phyloP scores from a whole-genome alignment of 345 rosid species.

The Salix caprea region DNA sequence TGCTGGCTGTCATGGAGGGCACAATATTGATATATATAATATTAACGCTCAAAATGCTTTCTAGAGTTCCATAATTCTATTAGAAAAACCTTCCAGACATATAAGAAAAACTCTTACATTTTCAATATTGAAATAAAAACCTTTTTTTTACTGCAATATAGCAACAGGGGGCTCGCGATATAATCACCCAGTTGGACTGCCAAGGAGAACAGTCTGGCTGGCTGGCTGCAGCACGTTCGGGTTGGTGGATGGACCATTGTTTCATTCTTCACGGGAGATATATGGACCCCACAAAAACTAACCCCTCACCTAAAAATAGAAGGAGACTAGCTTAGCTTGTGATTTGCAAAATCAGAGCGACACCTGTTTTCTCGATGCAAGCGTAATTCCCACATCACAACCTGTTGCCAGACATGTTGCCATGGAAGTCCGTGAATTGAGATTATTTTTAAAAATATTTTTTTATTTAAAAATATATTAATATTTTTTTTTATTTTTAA shows the following conservation, averaged over 20 bases:
- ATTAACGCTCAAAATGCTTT: too few species aligned
- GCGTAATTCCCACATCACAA: conserved; percentile 2
- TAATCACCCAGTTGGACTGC: background rate
- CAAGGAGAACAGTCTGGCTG: background rate
- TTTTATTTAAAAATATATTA: too few species aligned
- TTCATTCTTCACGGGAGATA: background rate
- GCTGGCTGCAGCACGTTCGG: too few species aligned
- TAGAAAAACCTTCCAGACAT: too few species aligned
- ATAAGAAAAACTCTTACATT: too few species aligned
- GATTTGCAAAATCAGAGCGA: conserved; percentile 1
- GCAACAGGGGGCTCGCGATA: background rate
- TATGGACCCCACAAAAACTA: background rate
- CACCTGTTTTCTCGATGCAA: background rate
- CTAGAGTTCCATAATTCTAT: too few species aligned
- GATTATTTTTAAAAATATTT: too few species aligned
- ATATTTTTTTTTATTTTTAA: too few species aligned
- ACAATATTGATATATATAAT: too few species aligned
- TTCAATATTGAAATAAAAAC: too few species aligned
- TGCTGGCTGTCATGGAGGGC: too few species aligned
- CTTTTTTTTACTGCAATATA: too few species aligned
- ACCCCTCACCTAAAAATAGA: background rate
- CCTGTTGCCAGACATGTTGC: background rate
- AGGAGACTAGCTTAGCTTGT: background rate
- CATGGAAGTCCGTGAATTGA: background rate
- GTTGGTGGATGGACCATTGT: background rate